Percentiles rank a stretch among this genome's conserved stretches.
Evolutionary conservation across 139 green algal species (phyloP).

Genomic region (Volvox reticuliferus): DNA sequence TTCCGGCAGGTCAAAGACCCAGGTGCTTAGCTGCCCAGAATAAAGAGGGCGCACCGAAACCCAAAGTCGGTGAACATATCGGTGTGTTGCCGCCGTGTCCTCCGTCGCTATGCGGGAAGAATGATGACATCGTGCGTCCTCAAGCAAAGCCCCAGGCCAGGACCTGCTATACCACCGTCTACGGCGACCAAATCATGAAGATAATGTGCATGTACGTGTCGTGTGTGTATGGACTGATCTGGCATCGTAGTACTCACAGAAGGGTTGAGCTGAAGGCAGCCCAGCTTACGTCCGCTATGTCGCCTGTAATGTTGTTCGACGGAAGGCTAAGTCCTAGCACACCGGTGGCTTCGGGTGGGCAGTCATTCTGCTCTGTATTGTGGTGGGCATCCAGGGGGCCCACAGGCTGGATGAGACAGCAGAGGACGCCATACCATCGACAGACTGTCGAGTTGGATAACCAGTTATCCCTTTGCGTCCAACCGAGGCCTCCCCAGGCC

Average conservation of each 20-base stretch:
- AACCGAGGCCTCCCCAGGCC: not conserved
- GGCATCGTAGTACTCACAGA: not conserved
- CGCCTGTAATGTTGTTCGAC: constrained; percentile 27
- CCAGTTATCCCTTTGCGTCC: not conserved
- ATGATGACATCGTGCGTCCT: no score
- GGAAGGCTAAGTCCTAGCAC: constrained; percentile 1
- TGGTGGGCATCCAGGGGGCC: not conserved
- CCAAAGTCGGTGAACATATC: no score
- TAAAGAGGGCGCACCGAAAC: no score
- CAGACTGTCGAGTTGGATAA: not conserved
- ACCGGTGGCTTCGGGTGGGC: not conserved
- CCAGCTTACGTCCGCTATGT: not conserved
- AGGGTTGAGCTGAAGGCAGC: not conserved
- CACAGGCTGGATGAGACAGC: not conserved
- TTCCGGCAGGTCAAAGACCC: no score
- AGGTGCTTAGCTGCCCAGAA: no score
- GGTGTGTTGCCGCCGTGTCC: no score
- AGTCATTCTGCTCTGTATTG: not conserved
- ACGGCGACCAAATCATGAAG: no score
- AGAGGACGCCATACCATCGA: not conserved
- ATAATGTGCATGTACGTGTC: no score
- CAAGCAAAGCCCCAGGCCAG: no score
- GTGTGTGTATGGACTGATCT: no score
- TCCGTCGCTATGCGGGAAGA: no score
- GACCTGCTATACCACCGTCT: no score